Conservation (phyloP, 2,329 filamentous ascomycete species). For the Albifimbria verrucaria region DNA sequence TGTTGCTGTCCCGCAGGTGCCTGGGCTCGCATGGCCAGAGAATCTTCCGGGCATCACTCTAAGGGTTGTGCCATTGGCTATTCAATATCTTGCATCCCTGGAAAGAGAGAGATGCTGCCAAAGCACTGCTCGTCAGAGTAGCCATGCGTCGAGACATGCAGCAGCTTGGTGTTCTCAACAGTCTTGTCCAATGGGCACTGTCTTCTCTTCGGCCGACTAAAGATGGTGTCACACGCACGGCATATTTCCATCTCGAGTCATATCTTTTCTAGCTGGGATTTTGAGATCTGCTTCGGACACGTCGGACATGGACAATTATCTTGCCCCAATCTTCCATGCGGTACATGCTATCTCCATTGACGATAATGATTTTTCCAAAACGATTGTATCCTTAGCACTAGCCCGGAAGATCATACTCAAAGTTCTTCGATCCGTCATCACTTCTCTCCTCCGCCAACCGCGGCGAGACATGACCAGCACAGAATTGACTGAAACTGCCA, state of each 20-base stretch:
- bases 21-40: constrained; percentile 52
- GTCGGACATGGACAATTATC: constrained; percentile 66
- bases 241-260: constrained; percentile 76
- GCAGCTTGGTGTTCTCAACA: constrained; percentile 63
- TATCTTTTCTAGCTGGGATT: constrained; percentile 77
- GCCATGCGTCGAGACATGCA: constrained; percentile 89
- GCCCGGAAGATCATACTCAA: constrained; percentile 83
- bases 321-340: constrained; percentile 63
- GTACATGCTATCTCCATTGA: constrained; percentile 57
- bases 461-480: constrained; percentile 37
- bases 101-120: constrained; percentile 89
- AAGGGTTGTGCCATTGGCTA: constrained; percentile 67
- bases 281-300: constrained; percentile 67
- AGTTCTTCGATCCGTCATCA: constrained; percentile 70
- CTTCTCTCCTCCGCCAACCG: constrained; percentile 59
- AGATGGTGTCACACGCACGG: constrained; percentile 38
- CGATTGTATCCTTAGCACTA: constrained; percentile 69
- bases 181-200: constrained; percentile 70
- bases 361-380: constrained; percentile 43
- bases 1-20: constrained; percentile 36
- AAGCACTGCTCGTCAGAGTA: constrained; percentile 73
- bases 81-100: constrained; percentile 73
- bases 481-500: constrained; percentile 71
- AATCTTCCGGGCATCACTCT: constrained; percentile 67
- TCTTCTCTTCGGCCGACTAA: constrained; percentile 49